A percentile compares a stretch with the other conserved stretches of the same genome.
Conservation (phyloP, 1,139 yeast genomes). For the Taphrina pruni region DNA sequence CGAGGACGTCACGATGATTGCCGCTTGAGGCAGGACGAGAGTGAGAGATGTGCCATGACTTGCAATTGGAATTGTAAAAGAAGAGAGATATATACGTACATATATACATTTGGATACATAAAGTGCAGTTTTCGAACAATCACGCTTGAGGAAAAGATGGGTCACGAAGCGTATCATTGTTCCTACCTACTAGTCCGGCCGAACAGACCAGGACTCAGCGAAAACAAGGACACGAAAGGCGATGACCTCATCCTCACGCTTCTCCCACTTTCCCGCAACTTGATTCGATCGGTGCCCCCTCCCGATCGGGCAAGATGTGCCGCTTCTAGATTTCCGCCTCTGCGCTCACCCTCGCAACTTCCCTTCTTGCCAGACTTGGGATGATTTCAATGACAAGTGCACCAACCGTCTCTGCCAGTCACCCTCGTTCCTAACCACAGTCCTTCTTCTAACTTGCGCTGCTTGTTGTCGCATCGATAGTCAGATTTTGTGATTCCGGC, state of each 20-base stretch:
- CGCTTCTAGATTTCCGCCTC: neutral
- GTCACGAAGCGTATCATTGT: too few relatives aligned
- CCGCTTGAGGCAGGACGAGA: neutral
- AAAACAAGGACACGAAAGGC: too few relatives aligned
- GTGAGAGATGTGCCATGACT: neutral
- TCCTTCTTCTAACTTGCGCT: too few relatives aligned
- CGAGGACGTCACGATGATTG: neutral
- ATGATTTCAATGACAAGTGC: too few relatives aligned
- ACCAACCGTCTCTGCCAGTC: too few relatives aligned
- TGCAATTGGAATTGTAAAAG: neutral
- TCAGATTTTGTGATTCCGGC: neutral
- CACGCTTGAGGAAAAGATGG: too few relatives aligned
- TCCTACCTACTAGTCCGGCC: too few relatives aligned
- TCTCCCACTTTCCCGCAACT: neutral
- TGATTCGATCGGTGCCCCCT: too few relatives aligned
- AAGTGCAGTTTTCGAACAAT: too few relatives aligned
- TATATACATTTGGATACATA: neutral
- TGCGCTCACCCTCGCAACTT: neutral
- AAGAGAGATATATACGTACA: neutral
- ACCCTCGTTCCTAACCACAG: neutral
- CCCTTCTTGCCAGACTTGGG: neutral
- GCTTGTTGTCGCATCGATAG: neutral
- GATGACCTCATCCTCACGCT: neutral
- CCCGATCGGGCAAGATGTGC: constrained; percentile 6
- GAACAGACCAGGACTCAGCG: too few relatives aligned